Base-by-base conservation (phyloP, 2,329 filamentous ascomycete species). In the Furcasterigmium sp. region DNA sequence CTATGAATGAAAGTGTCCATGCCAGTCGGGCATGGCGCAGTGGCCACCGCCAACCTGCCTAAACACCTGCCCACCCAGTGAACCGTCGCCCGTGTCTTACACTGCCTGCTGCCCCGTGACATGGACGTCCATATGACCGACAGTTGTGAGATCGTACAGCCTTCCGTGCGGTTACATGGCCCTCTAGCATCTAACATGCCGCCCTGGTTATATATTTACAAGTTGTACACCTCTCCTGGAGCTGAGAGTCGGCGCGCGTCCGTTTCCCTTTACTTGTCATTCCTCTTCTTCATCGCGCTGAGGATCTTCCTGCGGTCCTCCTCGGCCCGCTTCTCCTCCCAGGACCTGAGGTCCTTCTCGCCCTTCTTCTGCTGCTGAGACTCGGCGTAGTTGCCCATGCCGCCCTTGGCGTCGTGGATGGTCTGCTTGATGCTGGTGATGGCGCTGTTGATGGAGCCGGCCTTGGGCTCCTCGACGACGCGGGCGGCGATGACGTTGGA, bases 361-460 rank as follows among this genome's bases (percentile, higher is more conserved):
- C 62, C 59, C 39, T 61, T 58, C 32, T 67, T 61, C 44, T 57
- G 42, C 17, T 60, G 57, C 1, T 56, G 60, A 11, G 56, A 32
- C 41, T 50, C 57, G 19, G 52, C 43, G 37, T 60, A 60, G 28
- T 57, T 50, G 37, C 65, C 62, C 5, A 62, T 41, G 28, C 49
- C 45, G 37, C 49, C 48, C 48, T 43, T 65, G 43, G 62, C 59
- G 48, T 52, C 62, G 46, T 57, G 54, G 15, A 68, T 48, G 23
- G 63, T 60, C 55, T 68, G 63, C 53, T 65, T 66, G 46, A 66
- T 53, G 25, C 64, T 62, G 37, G 55, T 47, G 26, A 68, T 47
- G 52, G 60, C 60, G 39, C 46, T 51, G 32, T 51, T 56, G 9
- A 68, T 53, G 21, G 60, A 60, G 14, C 62, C 48, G 20, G 56